These are phyloP conservation scores for Colletotrichum sp. DNA, from an alignment of 2,329 filamentous ascomycete genomes.

Conservation along the genomic window DNA sequence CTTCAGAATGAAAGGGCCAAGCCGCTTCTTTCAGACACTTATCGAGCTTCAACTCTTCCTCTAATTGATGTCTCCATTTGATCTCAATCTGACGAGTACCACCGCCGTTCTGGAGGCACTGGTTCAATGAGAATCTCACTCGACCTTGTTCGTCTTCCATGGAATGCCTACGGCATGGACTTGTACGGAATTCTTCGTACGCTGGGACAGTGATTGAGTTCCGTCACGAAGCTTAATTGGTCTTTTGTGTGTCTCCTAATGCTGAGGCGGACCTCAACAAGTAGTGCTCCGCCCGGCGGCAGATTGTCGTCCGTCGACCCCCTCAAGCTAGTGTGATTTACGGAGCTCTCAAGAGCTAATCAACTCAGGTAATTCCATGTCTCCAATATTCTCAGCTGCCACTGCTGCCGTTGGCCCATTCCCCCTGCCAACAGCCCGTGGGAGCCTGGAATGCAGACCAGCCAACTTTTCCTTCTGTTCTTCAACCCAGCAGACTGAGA, in stretches of 20 bases:
- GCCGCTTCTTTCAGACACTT: not conserved
- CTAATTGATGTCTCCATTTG: not conserved
- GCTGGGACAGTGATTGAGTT: not conserved
- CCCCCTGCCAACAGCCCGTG: not conserved
- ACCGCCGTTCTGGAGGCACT: not conserved
- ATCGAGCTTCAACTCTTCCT: not conserved
- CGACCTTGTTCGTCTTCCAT: not conserved
- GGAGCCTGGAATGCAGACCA: not conserved
- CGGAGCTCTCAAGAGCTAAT: not conserved
- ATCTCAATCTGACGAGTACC: not conserved
- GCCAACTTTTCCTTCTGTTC: not conserved
- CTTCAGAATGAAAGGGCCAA: not conserved
- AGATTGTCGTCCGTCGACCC: not conserved
- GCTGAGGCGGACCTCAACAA: not conserved
- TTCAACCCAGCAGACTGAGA: not conserved
- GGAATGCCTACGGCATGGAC: not conserved
- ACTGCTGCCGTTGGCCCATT: not conserved
- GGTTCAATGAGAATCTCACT: not conserved
- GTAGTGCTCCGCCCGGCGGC: not conserved
- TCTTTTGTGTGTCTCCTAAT: not conserved
- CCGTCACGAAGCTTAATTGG: not conserved
- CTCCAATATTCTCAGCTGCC: not conserved
- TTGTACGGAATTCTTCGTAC: not conserved
- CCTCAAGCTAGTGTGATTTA: not conserved
- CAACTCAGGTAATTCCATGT: not conserved